These are phyloP conservation scores for Fusarium nisikadoi DNA, from an alignment of 2,329 filamentous ascomycete species.

Conservation along the genomic window DNA sequence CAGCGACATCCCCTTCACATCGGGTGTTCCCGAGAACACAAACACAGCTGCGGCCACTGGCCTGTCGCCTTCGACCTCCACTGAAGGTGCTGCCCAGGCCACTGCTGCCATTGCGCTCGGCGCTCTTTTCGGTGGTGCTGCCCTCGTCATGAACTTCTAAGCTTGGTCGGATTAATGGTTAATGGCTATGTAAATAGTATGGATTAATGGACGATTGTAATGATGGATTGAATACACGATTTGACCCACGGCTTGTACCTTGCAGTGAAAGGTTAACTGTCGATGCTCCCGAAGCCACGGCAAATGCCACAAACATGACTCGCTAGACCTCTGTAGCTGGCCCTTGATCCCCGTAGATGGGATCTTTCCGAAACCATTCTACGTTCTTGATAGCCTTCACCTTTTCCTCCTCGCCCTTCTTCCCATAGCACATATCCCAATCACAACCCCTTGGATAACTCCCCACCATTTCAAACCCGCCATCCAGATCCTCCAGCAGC, in stretches of 20 bases:
- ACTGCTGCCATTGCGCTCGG: constrained; percentile 42
- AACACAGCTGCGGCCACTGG: constrained; percentile 27
- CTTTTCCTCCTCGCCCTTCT: constrained; percentile 52
- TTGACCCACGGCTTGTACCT: not conserved
- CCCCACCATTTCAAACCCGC: constrained; percentile 73
- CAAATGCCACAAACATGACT: not conserved
- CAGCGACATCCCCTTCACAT: constrained; percentile 64
- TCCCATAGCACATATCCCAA: constrained; percentile 81
- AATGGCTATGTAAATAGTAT: not conserved
- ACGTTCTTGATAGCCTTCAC: constrained; percentile 15
- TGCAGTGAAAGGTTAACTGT: not conserved
- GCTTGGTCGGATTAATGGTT: not conserved
- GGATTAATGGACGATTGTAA: constrained; percentile 13
- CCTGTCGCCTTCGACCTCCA: constrained; percentile 26
- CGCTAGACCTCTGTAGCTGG: constrained; percentile 1
- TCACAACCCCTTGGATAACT: constrained; percentile 67
- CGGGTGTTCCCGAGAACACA: constrained; percentile 51
- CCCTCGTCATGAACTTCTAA: constrained; percentile 35
- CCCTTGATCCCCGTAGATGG: constrained; percentile 29
- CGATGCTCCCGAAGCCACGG: not conserved
- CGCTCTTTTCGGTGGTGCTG: constrained; percentile 40
- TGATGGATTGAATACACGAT: not conserved
- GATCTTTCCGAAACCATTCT: constrained; percentile 32
- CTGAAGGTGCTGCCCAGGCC: constrained; percentile 35
- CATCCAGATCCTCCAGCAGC: constrained; percentile 64